These are phyloP conservation scores for Colletotrichum spaethianum DNA, from an alignment of 2,329 filamentous ascomycete genomes.

Conservation along the genomic window DNA sequence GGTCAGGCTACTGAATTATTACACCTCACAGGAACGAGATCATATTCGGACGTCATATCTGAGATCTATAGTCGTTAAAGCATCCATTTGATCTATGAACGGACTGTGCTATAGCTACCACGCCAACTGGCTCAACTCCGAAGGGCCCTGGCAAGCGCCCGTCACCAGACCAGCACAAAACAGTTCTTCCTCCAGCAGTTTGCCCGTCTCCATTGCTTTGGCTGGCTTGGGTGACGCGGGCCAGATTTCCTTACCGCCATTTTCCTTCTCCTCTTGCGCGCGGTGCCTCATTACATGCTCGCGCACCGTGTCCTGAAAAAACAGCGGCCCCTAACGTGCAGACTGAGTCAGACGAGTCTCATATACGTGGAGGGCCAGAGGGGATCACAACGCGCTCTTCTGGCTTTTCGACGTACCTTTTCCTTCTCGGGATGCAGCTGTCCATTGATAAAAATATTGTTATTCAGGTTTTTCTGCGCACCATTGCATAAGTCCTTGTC, in stretches of 20 bases:
- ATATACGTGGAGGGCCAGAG: background rate
- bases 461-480: conserved; percentile 64
- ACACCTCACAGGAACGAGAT: too few species aligned
- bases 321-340: conserved; percentile 55
- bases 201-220: conserved; percentile 15
- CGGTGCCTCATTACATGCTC: conserved; percentile 47
- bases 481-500: conserved; percentile 65
- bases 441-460: conserved; percentile 65
- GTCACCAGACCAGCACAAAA: background rate
- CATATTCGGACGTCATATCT: too few species aligned
- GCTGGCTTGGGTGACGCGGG: conserved; percentile 47
- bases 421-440: conserved; percentile 67
- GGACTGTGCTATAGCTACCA: background rate
- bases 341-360: background rate
- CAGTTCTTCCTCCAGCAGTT: background rate
- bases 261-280: conserved; percentile 43
- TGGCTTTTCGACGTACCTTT: conserved; percentile 49
- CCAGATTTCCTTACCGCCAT: conserved; percentile 48
- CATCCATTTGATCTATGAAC: background rate
- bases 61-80: background rate
- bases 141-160: background rate
- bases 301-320: conserved; percentile 52
- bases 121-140: background rate
- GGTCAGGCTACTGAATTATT: too few species aligned
- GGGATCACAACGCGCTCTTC: background rate